Percentiles rank a stretch among this genome's conserved stretches.
Evolutionary conservation across 1,284 basidiomycete genomes (phyloP).

Genomic region (Microbotryum violaceum): DNA sequence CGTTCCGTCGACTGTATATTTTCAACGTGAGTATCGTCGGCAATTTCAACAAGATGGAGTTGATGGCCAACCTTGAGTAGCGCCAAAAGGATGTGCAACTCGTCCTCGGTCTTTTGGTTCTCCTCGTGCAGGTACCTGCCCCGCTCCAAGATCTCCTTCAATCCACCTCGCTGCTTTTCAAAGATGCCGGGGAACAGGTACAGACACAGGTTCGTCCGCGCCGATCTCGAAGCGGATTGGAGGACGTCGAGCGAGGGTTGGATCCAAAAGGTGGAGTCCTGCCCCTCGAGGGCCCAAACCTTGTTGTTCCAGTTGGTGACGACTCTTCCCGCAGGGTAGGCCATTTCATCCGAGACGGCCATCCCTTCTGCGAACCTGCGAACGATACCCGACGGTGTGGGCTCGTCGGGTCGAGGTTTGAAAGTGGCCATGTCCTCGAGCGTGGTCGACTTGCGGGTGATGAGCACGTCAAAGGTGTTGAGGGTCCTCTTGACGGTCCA

Average conservation of each 20-base stretch:
- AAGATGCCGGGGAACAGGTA: conserved; percentile 21
- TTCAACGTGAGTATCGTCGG: neutral
- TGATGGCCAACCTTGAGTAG: conserved; percentile 25
- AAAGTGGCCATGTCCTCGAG: conserved; percentile 15
- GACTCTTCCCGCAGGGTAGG: conserved; percentile 21
- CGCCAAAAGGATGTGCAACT: conserved; percentile 20
- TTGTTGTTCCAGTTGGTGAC: conserved; percentile 18
- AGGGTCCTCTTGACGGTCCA: conserved; percentile 22
- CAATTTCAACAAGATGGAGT: conserved; percentile 17
- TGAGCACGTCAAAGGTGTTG: conserved; percentile 12
- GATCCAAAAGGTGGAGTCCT: conserved; percentile 14
- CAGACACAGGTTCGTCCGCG: conserved; percentile 11
- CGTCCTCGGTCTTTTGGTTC: conserved; percentile 6
- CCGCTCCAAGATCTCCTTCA: conserved; percentile 8
- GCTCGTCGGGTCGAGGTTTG: neutral
- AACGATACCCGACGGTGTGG: conserved; percentile 8
- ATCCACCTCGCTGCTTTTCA: conserved; percentile 3
- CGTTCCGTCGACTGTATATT: neutral
- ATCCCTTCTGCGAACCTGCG: conserved; percentile 14
- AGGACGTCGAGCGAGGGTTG: conserved; percentile 10
- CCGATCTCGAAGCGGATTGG: neutral
- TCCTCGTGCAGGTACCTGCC: conserved; percentile 7
- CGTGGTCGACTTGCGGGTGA: neutral
- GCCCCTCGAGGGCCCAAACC: conserved; percentile 5
- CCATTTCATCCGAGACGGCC: conserved; percentile 21